A percentile compares a stretch with the other conserved stretches of the same genome.
These are phyloP conservation scores for Gonium pectorale DNA, from an alignment of 139 green algal genomes.

Conservation along the genomic window DNA sequence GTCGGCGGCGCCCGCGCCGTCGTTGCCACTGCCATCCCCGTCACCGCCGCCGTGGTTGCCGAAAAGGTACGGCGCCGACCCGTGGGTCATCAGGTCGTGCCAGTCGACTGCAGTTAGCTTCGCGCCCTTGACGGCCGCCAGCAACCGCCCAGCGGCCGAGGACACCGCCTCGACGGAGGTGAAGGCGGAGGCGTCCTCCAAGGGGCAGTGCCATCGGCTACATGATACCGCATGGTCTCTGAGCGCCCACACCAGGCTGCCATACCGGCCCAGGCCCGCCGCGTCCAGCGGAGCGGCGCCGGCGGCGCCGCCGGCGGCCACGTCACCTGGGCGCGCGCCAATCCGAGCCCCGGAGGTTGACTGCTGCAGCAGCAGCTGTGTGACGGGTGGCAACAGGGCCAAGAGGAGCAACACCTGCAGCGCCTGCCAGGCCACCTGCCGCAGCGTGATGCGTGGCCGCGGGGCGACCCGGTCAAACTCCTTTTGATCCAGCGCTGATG, in stretches of 20 bases:
- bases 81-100: background rate
- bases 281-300: background rate
- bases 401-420: background rate
- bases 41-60: background rate
- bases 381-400: background rate
- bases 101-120: background rate
- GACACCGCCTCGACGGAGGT: background rate
- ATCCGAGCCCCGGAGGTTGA: background rate
- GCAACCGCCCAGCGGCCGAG: background rate
- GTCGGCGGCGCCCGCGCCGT: background rate
- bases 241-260: constrained; percentile 1
- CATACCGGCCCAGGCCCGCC: background rate
- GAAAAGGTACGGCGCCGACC: background rate
- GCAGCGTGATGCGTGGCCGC: background rate
- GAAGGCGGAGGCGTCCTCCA: background rate
- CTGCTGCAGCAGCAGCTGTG: too few relatives aligned
- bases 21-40: background rate
- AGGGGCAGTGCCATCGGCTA: background rate
- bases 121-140: background rate
- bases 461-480: background rate
- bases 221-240: constrained; percentile 9
- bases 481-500: background rate
- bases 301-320: too few relatives aligned
- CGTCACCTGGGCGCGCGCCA: background rate
- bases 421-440: background rate